Evolutionary conservation across 257 asterid genomes (phyloP).

Genomic region (Lantana camara): DNA sequence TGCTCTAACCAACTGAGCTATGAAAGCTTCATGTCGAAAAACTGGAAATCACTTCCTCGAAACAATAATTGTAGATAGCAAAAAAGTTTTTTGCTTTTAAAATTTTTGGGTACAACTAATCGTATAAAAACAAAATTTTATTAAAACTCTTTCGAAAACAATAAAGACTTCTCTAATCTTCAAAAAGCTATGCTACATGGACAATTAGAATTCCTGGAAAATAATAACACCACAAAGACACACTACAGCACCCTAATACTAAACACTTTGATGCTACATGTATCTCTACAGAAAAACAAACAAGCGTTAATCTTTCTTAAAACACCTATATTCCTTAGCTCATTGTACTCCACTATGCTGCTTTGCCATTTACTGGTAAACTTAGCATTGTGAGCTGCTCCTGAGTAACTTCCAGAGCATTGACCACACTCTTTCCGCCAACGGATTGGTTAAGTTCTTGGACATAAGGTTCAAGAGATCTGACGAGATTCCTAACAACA

Average conservation of each 20-base stretch:
- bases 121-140: neutral
- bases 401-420: neutral
- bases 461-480: constrained; percentile 7
- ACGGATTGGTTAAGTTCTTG: neutral
- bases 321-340: too few species aligned
- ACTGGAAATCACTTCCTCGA: too few species aligned
- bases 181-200: neutral
- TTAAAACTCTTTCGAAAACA: neutral
- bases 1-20: constrained; percentile 98
- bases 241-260: too few species aligned
- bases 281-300: neutral
- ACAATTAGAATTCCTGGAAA: too few species aligned
- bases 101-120: too few species aligned
- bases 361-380: neutral
- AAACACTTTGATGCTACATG: neutral
- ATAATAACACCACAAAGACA: too few species aligned
- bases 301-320: too few species aligned
- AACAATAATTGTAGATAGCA: too few species aligned
- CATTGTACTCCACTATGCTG: too few species aligned
- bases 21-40: too few species aligned
- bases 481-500: neutral
- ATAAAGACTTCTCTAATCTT: neutral
- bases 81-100: too few species aligned
- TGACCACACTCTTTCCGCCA: constrained; percentile 1
- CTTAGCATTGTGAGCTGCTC: too few species aligned